A percentile compares a stretch with the other conserved stretches of the same genome.
Conservation (phyloP, 305 asterid genomes). For the Stenogyne calaminthoides region DNA sequence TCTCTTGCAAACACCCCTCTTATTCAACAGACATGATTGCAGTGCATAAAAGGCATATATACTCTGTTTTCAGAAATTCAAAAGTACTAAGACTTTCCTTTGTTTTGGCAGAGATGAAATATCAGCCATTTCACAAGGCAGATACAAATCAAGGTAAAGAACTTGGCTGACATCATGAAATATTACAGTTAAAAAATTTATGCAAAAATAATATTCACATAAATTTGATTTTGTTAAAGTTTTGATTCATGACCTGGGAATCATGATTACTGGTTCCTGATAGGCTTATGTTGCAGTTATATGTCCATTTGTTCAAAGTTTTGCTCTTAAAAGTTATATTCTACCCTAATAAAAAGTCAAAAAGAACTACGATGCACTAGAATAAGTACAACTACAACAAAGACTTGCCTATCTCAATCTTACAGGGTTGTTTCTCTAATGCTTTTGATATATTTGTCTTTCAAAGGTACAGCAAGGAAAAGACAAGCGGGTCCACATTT, state of each 20-base stretch:
- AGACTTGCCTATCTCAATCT: background rate
- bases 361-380: background rate
- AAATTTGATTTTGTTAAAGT: background rate
- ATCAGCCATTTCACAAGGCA: constrained; percentile 45
- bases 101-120: constrained; percentile 45
- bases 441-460: constrained; percentile 12
- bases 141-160: constrained; percentile 46
- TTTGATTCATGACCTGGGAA: background rate
- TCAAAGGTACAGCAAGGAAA: constrained; percentile 41
- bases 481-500: constrained; percentile 35
- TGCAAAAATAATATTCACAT: background rate
- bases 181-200: background rate
- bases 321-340: background rate
- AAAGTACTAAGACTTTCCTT: constrained; percentile 26
- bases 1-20: too few species aligned
- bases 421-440: background rate
- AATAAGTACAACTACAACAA: background rate
- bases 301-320: background rate
- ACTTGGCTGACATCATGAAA: background rate
- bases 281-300: background rate
- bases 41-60: background rate
- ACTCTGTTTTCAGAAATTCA: background rate
- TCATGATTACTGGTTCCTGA: background rate
- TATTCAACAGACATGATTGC: background rate
- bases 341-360: background rate